Evolutionary conservation across 1,284 basidiomycete genomes (phyloP).

Genomic region (Ganoderma resinaceum): DNA sequence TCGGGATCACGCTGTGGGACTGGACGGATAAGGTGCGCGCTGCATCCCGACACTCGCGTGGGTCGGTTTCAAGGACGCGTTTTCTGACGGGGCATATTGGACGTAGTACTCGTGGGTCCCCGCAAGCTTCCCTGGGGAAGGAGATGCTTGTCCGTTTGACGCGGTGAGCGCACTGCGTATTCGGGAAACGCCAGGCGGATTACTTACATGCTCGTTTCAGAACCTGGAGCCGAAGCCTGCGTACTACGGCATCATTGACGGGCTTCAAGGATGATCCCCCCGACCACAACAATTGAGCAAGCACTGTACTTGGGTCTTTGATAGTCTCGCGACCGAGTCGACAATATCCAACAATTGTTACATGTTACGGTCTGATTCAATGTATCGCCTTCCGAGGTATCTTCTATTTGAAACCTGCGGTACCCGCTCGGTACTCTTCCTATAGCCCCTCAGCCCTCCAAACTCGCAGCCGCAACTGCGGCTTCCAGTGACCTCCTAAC

Average conservation of each 20-base stretch:
- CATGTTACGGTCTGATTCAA: neutral
- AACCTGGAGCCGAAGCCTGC: conserved; percentile 34
- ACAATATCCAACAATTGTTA: too few relatives aligned
- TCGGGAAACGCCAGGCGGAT: neutral
- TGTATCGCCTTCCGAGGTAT: too few relatives aligned
- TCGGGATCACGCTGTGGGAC: conserved; percentile 63
- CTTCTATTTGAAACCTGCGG: too few relatives aligned
- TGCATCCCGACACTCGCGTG: too few relatives aligned
- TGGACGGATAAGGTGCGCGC: conserved; percentile 52
- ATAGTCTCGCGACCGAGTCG: too few relatives aligned
- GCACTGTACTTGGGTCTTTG: too few relatives aligned
- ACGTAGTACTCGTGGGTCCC: conserved; percentile 58
- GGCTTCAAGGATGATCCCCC: neutral
- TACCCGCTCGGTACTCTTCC: too few relatives aligned
- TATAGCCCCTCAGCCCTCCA: too few relatives aligned
- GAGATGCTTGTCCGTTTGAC: conserved; percentile 57
- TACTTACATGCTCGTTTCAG: conserved; percentile 11
- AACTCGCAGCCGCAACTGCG: too few relatives aligned
- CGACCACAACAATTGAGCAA: too few relatives aligned
- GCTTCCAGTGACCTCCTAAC: too few relatives aligned
- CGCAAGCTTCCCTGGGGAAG: conserved; percentile 52
- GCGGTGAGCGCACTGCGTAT: conserved; percentile 39
- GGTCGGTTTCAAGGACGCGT: too few relatives aligned
- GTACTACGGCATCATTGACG: conserved; percentile 32
- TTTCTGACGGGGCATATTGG: neutral